A percentile compares a stretch with the other conserved stretches of the same genome.
Evolutionary conservation across 768 basidiomycete species (phyloP).

Genomic region (Panus rudis): DNA sequence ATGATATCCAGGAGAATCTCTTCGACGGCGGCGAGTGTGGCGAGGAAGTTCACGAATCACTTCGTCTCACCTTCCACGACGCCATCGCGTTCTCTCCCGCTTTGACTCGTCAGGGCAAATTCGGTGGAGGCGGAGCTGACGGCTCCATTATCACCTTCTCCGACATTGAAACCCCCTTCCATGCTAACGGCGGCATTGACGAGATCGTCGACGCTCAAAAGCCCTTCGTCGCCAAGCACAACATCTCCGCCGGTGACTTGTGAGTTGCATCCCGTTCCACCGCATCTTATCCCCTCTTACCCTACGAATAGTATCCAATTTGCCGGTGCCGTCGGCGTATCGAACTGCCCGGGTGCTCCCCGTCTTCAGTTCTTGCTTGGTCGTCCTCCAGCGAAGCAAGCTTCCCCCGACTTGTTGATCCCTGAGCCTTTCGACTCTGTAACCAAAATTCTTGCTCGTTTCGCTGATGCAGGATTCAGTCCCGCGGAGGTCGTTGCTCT

Average conservation of each 20-base stretch:
- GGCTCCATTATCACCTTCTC: constrained; percentile 20
- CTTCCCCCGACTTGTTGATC: constrained; percentile 8
- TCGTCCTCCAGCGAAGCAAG: constrained; percentile 2
- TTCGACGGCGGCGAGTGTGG: constrained; percentile 24
- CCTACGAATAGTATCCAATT: constrained; percentile 17
- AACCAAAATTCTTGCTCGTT: constrained; percentile 17
- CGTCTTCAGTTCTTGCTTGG: constrained; percentile 11
- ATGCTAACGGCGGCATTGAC: constrained; percentile 8
- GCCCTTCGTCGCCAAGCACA: constrained; percentile 10
- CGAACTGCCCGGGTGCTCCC: constrained; percentile 19
- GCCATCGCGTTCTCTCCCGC: constrained; percentile 19
- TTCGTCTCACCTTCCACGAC: constrained; percentile 24
- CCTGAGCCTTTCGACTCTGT: constrained; percentile 15
- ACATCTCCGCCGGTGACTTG: constrained; percentile 15
- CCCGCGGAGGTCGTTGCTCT: constrained; percentile 19
- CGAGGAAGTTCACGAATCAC: constrained; percentile 23
- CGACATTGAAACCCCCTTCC: constrained; percentile 17
- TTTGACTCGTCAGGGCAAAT: constrained; percentile 11
- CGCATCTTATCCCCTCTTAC: not conserved
- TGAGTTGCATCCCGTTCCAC: constrained; percentile 5
- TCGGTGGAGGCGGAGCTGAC: constrained; percentile 19
- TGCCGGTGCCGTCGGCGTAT: constrained; percentile 20
- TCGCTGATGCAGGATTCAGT: constrained; percentile 18
- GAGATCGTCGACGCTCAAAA: constrained; percentile 10
- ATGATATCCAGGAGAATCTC: constrained; percentile 23